A percentile compares a stretch with the other conserved stretches of the same genome.
phyloP scores from a whole-genome alignment of 2,329 filamentous ascomycete genomes.

The Apiospora hydei region DNA sequence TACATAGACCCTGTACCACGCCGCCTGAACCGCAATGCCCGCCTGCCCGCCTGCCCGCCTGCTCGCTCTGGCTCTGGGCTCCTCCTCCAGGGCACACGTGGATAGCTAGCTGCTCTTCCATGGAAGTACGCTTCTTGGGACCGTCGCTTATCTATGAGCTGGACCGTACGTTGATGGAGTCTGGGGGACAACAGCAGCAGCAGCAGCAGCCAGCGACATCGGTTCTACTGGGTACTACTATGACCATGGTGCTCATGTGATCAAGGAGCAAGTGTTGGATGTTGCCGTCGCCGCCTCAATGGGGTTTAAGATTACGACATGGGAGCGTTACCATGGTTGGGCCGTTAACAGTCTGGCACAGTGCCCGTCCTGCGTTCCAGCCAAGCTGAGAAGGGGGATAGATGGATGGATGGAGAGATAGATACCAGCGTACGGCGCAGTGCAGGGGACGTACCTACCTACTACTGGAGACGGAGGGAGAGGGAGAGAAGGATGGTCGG shows the following conservation, averaged over 20 bases:
- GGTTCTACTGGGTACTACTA: too few relatives aligned
- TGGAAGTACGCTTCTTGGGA: not conserved
- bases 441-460: too few relatives aligned
- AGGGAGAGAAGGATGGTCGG: not conserved
- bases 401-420: not conserved
- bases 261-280: not conserved
- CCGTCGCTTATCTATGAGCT: not conserved
- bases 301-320: constrained; percentile 1
- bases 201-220: not conserved
- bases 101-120: not conserved
- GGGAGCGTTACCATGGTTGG: not conserved
- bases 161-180: not conserved
- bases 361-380: not conserved
- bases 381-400: not conserved
- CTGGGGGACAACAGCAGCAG: not conserved
- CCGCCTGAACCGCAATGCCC: not conserved
- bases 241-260: not conserved
- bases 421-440: not conserved
- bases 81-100: not conserved
- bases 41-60: not conserved
- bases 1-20: not conserved
- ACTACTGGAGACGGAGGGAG: not conserved
- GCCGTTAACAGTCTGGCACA: not conserved
- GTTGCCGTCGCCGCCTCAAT: not conserved
- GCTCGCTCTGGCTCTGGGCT: not conserved